Evolutionary conservation across 495 filamentous ascomycete species (phyloP), one percentile per base, ranked within the genome.

Genomic region (Daldinia grandis): DNA sequence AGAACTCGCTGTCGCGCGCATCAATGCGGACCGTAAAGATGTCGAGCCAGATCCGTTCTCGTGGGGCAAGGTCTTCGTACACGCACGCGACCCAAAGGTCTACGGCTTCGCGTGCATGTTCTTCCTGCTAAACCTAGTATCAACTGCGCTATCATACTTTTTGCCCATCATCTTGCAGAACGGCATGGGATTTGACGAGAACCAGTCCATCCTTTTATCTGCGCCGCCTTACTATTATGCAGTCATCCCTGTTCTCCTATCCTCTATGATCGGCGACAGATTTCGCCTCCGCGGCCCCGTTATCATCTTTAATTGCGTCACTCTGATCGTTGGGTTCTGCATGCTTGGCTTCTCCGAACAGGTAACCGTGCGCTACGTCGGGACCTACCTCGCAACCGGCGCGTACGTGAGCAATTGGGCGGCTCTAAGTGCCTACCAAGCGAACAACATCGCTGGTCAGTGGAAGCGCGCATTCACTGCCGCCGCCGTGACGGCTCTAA

Each of bases 401-500:
- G 91, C 91, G 0, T 94, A 93, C 69, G 85, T 94, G 4, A 88
- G 86, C 3, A 94, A 94, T 66, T 94, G 92, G 91, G 91, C 91
- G 0, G 92, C 91, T 2, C 78, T 94, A 58, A 92, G 87, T 69
- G 87, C 90, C 0, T 94, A 90, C 68, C 88, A 91, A 71, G 86
- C 88, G 3, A 91, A 89, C 72, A 93, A 93, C 73, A 86, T 92
- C 28, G 85, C 73, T 28, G 75, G 86, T 1, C 91, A 93, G 72
- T 94, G 92, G 91, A 93, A 93, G 77, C 83, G 91, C 21, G 90
- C 87, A 0, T 91, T 89, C 49, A 90, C 87, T 5, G 88, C 90
- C 0, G 92, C 91, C 0, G 85, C 86, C 1, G 85, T 91, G 5
- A 89, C 89, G 14, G 89, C 89, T 49, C 88, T 87, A 71, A 93